Evolutionary conservation across 1,284 basidiomycete genomes (phyloP), one percentile per base, ranked within the genome.

Genomic region (Boletus semigastroideus): DNA sequence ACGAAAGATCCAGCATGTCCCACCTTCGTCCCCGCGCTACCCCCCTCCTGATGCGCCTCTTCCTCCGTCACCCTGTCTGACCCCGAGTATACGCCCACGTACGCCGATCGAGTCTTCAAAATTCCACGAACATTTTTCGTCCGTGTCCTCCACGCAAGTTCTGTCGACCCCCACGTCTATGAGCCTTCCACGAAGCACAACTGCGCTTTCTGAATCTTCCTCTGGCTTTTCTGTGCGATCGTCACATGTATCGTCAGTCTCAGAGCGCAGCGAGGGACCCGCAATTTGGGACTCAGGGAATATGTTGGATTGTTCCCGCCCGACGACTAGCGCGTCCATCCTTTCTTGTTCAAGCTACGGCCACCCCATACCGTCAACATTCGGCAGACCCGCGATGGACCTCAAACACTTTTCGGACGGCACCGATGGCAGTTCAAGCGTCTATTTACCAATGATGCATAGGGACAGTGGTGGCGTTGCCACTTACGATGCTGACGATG

Each of bases 71-170:
- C 63, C 63, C 2, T 42, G 46, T 47, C 43, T 31, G 16, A 27
- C 28, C 1, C 33, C 46, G 8, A 46, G 31, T 42, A 28, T 43
- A 10, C 52, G 41, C 5, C 42, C 53, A 33, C 54, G 53, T 12
- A 63, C 56, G 5, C 55, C 57, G 2, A 37, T 64, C 1, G 46
- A 27, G 19, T 27, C 53, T 69, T 36, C 65, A 9, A 70, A 69
- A 42, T 67, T 70, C 57, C 65, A 69, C 33, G 68, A 67, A 17
- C 68, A 70, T 38, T 50, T 67, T 42, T 66, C 67, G n/a, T 67
- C 65, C 1, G 50, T 68, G 5, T 67, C 68, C 2, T 67, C 61
- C 2, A 45, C 63, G 17, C 62, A 52, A 5, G 36, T 46, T 31
- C 37, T 54, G 17, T 52, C 62, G 11, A 43, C 52, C 4, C 36